Evolutionary conservation across 768 basidiomycete species (phyloP).

Genomic region (Amanita subjunquillea): DNA sequence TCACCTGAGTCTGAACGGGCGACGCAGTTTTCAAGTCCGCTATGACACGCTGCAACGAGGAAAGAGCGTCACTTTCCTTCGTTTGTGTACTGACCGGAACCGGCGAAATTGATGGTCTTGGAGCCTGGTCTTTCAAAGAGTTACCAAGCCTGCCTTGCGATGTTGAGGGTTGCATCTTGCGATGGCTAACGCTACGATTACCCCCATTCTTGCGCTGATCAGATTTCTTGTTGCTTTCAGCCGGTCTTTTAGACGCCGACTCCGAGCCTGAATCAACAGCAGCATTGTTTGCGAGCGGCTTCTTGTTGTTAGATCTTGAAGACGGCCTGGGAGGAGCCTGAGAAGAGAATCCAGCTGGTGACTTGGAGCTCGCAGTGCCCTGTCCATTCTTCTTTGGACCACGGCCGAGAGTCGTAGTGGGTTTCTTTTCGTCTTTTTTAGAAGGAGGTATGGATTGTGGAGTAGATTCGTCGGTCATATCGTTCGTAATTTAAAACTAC

Average conservation of each 20-base stretch:
- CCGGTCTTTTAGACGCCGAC: constrained; percentile 48
- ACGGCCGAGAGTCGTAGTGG: constrained; percentile 38
- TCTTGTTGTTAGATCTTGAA: constrained; percentile 62
- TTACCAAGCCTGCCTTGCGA: constrained; percentile 44
- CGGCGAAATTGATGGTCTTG: constrained; percentile 33
- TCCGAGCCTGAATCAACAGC: constrained; percentile 65
- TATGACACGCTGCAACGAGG: constrained; percentile 87
- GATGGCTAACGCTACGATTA: constrained; percentile 37
- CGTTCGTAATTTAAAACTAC: constrained; percentile 57
- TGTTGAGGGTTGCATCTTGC: constrained; percentile 48
- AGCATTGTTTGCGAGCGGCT: constrained; percentile 27
- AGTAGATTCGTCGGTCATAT: constrained; percentile 78
- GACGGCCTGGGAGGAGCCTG: constrained; percentile 46
- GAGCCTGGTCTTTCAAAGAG: constrained; percentile 27
- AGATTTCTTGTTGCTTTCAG: constrained; percentile 43
- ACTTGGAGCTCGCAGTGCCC: constrained; percentile 38
- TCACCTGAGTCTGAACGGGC: constrained; percentile 38
- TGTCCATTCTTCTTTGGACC: constrained; percentile 41
- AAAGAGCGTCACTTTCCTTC: constrained; percentile 72
- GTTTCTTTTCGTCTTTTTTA: constrained; percentile 73
- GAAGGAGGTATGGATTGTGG: constrained; percentile 42
- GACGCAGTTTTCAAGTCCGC: constrained; percentile 86
- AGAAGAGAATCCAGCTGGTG: constrained; percentile 28
- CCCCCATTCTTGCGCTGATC: constrained; percentile 46
- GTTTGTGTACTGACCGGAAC: constrained; percentile 40